Conservation (phyloP, 75 land plant species). For the Azolla pinnata region DNA sequence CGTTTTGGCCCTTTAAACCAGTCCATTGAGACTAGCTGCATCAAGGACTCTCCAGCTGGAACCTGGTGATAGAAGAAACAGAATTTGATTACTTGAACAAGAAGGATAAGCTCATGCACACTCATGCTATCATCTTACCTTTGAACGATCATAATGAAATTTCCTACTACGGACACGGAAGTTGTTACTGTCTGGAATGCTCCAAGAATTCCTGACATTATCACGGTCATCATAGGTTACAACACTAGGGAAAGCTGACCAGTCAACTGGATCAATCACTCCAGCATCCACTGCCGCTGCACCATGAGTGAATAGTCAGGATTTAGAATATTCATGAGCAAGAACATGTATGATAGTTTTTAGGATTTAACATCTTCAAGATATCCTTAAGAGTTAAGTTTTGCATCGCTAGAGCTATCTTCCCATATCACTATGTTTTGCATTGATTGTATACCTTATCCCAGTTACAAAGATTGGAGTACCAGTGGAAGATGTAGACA, state of each 20-base stretch:
- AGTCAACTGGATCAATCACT: constrained; percentile 45
- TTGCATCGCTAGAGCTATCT: too few species aligned
- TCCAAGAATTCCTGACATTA: constrained; percentile 71
- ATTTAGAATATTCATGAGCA: not conserved
- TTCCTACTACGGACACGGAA: constrained; percentile 78
- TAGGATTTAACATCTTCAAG: too few species aligned
- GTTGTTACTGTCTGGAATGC: constrained; percentile 56
- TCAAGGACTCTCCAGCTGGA: constrained; percentile 69
- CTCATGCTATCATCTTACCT: constrained; percentile 51
- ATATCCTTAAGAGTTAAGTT: too few species aligned
- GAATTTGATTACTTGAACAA: too few species aligned
- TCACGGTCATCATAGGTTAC: constrained; percentile 51
- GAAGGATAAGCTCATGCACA: too few species aligned
- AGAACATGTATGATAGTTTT: not conserved
- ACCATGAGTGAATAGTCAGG: too few species aligned
- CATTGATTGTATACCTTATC: not conserved
- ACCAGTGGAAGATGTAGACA: too few species aligned
- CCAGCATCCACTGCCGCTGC: too few species aligned
- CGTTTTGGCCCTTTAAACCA: constrained; percentile 76
- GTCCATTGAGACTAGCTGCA: constrained; percentile 92
- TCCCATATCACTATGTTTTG: not conserved
- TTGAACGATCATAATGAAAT: constrained; percentile 54
- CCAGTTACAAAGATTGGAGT: not conserved
- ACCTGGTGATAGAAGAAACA: too few species aligned
- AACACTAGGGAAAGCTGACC: constrained; percentile 57